Percentiles rank a stretch among this genome's conserved stretches.
phyloP scores from a whole-genome alignment of 805 yeast genomes.

The Wickerhamiella domercqiae region DNA sequence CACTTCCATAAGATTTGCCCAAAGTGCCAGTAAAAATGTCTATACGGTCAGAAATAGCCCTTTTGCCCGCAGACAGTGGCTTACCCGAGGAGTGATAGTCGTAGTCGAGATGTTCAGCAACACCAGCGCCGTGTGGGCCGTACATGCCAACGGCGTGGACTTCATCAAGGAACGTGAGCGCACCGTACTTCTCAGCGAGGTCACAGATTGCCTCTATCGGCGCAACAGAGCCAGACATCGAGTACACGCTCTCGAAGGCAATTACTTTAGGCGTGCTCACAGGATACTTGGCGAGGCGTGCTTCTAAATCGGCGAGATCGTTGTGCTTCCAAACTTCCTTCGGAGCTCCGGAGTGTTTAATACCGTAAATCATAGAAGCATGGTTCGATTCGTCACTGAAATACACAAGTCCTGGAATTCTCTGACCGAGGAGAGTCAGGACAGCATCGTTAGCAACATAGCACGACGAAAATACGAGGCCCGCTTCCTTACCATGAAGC shows the following conservation, averaged over 20 bases:
- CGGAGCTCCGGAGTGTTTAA: conserved; percentile 71
- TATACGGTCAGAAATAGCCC: conserved; percentile 67
- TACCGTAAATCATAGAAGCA: conserved; percentile 96
- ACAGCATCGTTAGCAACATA: conserved; percentile 96
- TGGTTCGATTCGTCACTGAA: conserved; percentile 90
- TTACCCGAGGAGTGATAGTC: conserved; percentile 63
- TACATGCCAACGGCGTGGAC: conserved; percentile 98
- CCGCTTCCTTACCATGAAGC: conserved; percentile 87
- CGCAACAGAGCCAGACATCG: conserved; percentile 96
- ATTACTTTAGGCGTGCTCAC: conserved; percentile 80
- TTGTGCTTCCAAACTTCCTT: conserved; percentile 90
- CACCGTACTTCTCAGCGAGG: conserved; percentile 94
- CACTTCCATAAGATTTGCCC: conserved; percentile 93
- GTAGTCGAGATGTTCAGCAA: conserved; percentile 90
- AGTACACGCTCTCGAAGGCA: conserved; percentile 93
- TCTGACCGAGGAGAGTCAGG: conserved; percentile 76
- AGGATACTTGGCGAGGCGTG: conserved; percentile 63
- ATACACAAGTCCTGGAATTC: conserved; percentile 75
- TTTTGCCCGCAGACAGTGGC: conserved; percentile 29
- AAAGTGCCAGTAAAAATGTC: conserved; percentile 96
- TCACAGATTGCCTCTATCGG: conserved; percentile 89
- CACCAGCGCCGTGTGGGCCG: conserved; percentile 99
- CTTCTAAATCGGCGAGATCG: conserved; percentile 70
- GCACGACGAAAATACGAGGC: conserved; percentile 88
- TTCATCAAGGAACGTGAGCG: conserved; percentile 91